phyloP scores from a whole-genome alignment of 768 basidiomycete species.

The Clavulina sp. region DNA sequence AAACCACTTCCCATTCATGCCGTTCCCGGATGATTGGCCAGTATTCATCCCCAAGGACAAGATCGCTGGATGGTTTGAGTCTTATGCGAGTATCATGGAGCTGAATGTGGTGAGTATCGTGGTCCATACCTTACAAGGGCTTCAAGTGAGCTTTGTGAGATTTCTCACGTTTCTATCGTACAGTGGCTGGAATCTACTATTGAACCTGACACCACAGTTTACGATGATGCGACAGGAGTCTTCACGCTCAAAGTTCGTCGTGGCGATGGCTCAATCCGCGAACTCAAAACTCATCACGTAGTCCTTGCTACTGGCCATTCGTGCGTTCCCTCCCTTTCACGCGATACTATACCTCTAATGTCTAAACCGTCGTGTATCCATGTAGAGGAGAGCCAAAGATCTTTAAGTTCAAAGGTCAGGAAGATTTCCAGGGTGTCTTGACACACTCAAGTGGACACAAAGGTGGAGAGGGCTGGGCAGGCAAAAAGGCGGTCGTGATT shows the following conservation, averaged over 20 bases:
- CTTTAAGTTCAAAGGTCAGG: slow-evolving; percentile 9
- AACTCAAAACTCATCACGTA: neutral
- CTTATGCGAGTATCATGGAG: slow-evolving; percentile 5
- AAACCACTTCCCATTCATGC: slow-evolving; percentile 1
- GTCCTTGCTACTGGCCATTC: neutral
- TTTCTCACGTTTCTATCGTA: too few species aligned
- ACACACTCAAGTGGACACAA: slow-evolving; percentile 17
- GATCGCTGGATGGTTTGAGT: slow-evolving; percentile 6
- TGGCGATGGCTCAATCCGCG: neutral
- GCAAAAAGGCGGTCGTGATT: slow-evolving; percentile 21
- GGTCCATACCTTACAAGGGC: neutral
- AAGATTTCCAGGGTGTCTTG: slow-evolving; percentile 18
- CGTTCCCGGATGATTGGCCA: slow-evolving; percentile 7
- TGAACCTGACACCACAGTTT: neutral
- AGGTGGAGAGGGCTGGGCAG: slow-evolving; percentile 14
- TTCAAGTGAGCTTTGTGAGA: neutral
- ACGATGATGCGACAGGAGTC: neutral
- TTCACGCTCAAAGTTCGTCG: neutral
- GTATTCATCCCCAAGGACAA: slow-evolving; percentile 4
- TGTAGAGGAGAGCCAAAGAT: neutral
- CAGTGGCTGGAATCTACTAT: neutral
- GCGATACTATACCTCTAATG: neutral
- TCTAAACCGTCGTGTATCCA: too few species aligned
- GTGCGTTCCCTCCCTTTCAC: neutral
- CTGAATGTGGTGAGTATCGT: slow-evolving; percentile 2